Conservation (phyloP, 495 filamentous ascomycete species). For the Elasticomyces elasticus region DNA sequence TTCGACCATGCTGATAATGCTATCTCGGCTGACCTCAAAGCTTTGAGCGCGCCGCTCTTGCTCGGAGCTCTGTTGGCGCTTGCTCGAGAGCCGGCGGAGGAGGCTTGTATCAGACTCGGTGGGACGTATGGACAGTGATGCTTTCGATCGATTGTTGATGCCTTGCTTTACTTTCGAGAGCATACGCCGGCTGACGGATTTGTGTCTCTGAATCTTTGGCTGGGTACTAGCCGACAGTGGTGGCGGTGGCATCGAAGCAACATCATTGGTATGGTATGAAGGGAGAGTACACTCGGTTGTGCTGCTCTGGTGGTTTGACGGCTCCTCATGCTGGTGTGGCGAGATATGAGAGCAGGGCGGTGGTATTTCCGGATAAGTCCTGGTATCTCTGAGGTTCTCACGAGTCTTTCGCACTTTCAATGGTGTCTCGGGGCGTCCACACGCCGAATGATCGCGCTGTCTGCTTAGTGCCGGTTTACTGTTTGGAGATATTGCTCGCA, state of each 20-base stretch:
- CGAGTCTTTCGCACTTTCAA: constrained; percentile 24
- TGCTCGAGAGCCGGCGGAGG: constrained; percentile 14
- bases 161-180: constrained; percentile 24
- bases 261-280: neutral
- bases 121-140: constrained; percentile 6
- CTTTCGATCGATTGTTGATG: constrained; percentile 15
- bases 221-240: neutral
- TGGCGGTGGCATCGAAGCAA: neutral
- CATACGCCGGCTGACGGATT: constrained; percentile 23
- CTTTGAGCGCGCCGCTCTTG: constrained; percentile 8
- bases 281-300: neutral
- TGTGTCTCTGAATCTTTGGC: constrained; percentile 15
- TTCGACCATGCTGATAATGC: neutral
- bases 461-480: constrained; percentile 19
- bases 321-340: neutral
- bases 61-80: constrained; percentile 14
- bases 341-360: constrained; percentile 1
- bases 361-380: constrained; percentile 5
- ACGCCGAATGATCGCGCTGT: constrained; percentile 23
- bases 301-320: neutral
- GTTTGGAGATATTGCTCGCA: constrained; percentile 16
- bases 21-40: constrained; percentile 14
- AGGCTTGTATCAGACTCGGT: constrained; percentile 18
- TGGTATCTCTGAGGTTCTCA: constrained; percentile 19
- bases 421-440: constrained; percentile 17